These are phyloP conservation scores for Leptographium flavum DNA, from an alignment of 2,329 filamentous ascomycete genomes.

Conservation along the genomic window DNA sequence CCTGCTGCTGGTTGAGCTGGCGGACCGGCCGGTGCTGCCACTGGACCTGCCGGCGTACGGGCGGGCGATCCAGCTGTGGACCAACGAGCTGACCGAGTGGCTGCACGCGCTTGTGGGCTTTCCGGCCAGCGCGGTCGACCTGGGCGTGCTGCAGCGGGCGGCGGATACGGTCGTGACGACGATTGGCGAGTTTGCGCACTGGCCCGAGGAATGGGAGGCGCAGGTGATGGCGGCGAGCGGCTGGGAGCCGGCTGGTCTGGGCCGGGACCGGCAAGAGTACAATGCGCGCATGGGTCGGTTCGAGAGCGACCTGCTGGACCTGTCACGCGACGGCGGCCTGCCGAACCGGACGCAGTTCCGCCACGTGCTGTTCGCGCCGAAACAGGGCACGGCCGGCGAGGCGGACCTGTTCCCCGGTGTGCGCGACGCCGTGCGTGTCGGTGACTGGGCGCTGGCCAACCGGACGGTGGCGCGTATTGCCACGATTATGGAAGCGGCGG, in stretches of 20 bases:
- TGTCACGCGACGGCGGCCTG: constrained; percentile 59
- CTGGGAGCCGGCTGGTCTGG: constrained; percentile 59
- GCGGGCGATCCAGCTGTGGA: constrained; percentile 49
- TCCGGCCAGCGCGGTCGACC: constrained; percentile 43
- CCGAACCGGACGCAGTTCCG: constrained; percentile 87
- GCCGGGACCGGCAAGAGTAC: constrained; percentile 54
- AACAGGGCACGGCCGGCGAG: constrained; percentile 59
- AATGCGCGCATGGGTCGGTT: constrained; percentile 71
- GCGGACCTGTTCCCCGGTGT: constrained; percentile 70
- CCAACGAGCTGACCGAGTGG: constrained; percentile 15
- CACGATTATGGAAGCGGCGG: constrained; percentile 48
- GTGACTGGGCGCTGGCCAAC: constrained; percentile 57
- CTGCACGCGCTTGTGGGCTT: constrained; percentile 21
- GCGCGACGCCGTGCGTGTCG: constrained; percentile 59
- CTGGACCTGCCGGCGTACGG: constrained; percentile 70
- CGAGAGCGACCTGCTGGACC: constrained; percentile 70
- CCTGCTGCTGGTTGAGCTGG: constrained; percentile 71
- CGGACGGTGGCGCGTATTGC: constrained; percentile 59
- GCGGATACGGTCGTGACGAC: constrained; percentile 44
- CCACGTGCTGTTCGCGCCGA: constrained; percentile 78
- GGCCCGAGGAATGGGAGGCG: constrained; percentile 65
- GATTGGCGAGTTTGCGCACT: constrained; percentile 54
- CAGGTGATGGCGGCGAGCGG: constrained; percentile 57
- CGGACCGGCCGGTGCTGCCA: constrained; percentile 67
- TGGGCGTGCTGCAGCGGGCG: constrained; percentile 50